Conservation (phyloP, 2,329 filamentous ascomycete genomes). For the Neonectria ditissima region DNA sequence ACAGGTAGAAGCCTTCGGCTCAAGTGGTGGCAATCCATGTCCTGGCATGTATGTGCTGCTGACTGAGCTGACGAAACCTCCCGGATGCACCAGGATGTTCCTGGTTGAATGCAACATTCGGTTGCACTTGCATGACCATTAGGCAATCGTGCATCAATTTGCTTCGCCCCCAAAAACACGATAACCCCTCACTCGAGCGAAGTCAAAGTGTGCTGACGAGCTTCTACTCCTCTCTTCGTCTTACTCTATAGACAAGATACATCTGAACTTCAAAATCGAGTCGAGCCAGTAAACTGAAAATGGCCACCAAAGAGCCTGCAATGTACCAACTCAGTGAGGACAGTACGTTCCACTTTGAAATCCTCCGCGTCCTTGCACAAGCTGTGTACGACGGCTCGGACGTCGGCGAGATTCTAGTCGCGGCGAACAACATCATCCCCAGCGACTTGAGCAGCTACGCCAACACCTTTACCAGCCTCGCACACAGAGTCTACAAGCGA, state of each 20-base stretch:
- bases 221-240: neutral
- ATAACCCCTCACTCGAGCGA: neutral
- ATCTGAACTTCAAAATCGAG: neutral
- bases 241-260: neutral
- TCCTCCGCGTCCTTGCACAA: slow-evolving; percentile 25
- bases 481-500: slow-evolving; percentile 32
- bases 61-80: neutral
- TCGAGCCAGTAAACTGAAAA: neutral
- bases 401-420: slow-evolving; percentile 48
- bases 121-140: neutral
- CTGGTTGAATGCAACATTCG: neutral
- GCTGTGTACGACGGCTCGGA: slow-evolving; percentile 31
- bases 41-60: neutral
- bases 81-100: neutral
- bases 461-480: slow-evolving; percentile 36
- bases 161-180: neutral
- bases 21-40: neutral
- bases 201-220: neutral
- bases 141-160: neutral
- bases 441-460: slow-evolving; percentile 42
- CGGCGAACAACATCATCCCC: slow-evolving; percentile 40
- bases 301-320: neutral
- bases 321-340: slow-evolving; percentile 16
- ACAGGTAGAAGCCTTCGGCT: too few species aligned
- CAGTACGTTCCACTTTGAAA: slow-evolving; percentile 33